Evolutionary conservation across 2,329 filamentous ascomycete species (phyloP).

Genomic region (Onygenales sp.): DNA sequence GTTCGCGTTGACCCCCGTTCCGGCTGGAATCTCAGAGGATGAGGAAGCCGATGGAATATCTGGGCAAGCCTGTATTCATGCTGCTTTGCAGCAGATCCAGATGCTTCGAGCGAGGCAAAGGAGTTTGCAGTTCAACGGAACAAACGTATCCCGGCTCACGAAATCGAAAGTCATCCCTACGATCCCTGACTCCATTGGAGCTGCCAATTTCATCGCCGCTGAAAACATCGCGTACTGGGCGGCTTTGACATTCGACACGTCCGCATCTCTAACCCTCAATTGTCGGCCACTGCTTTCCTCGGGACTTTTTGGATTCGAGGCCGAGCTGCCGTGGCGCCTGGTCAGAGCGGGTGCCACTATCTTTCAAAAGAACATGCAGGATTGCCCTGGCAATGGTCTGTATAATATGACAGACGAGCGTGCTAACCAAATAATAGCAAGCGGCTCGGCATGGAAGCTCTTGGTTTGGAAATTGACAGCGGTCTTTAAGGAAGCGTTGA

Average conservation of each 20-base stretch:
- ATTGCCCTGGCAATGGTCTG: conserved; percentile 17
- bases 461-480: conserved; percentile 22
- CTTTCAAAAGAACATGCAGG: conserved; percentile 19
- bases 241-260: conserved; percentile 35
- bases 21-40: conserved; percentile 30
- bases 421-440: conserved; percentile 21
- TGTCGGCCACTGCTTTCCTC: conserved; percentile 31
- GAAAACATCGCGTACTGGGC: conserved; percentile 36
- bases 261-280: conserved; percentile 33
- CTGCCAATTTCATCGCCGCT: conserved; percentile 24
- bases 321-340: conserved; percentile 20
- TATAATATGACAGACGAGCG: conserved; percentile 17
- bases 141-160: conserved; percentile 23
- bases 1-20: conserved; percentile 34
- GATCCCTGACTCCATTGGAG: conserved; percentile 19
- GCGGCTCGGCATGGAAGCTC: conserved; percentile 18
- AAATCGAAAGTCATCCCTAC: conserved; percentile 7
- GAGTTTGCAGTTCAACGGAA: conserved; percentile 32
- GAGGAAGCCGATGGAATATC: conserved; percentile 33
- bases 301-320: conserved; percentile 21
- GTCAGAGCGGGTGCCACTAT: conserved; percentile 18
- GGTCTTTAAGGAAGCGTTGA: conserved; percentile 22
- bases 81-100: conserved; percentile 34
- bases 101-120: conserved; percentile 29
- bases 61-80: conserved; percentile 32